A percentile compares a stretch with the other conserved stretches of the same genome.
phyloP scores from a whole-genome alignment of 78 protist genomes.

The slime mould (Dictyostelium discoideum) region DNA sequence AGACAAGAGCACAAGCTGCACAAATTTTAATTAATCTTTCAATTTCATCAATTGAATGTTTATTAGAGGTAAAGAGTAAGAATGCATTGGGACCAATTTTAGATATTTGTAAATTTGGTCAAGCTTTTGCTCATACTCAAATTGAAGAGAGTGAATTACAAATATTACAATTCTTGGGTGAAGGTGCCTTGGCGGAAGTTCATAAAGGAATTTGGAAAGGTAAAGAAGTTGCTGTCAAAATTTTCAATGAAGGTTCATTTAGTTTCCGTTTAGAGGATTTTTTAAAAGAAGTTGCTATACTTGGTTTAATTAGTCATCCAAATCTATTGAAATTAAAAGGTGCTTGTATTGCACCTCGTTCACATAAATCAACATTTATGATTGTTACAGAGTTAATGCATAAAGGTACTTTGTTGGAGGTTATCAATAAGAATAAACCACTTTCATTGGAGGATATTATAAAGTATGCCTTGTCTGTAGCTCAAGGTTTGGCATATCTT shows the following conservation, averaged over 20 bases:
- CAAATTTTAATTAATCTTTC: constrained; percentile 57
- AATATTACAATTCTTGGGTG: constrained; percentile 46
- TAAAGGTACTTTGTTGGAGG: constrained; percentile 61
- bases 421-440: constrained; percentile 49
- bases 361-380: constrained; percentile 45
- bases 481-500: constrained; percentile 87
- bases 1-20: constrained; percentile 41
- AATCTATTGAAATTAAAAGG: constrained; percentile 66
- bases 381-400: constrained; percentile 73
- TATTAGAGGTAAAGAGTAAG: constrained; percentile 24
- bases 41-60: neutral
- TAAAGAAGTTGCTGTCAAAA: constrained; percentile 73
- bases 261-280: constrained; percentile 78
- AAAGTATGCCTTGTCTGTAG: constrained; percentile 58
- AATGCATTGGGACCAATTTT: constrained; percentile 30
- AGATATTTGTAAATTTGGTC: constrained; percentile 61
- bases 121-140: constrained; percentile 42
- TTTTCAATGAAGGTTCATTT: constrained; percentile 70
- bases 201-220: constrained; percentile 44
- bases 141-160: constrained; percentile 56
- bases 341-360: constrained; percentile 63
- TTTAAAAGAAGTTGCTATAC: constrained; percentile 72
- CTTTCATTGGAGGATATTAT: neutral
- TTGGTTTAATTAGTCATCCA: constrained; percentile 62
- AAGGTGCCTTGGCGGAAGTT: constrained; percentile 66